A percentile compares a stretch with the other conserved stretches of the same genome.
phyloP scores from a whole-genome alignment of 805 yeast species.

The Torulaspora maleeae region DNA sequence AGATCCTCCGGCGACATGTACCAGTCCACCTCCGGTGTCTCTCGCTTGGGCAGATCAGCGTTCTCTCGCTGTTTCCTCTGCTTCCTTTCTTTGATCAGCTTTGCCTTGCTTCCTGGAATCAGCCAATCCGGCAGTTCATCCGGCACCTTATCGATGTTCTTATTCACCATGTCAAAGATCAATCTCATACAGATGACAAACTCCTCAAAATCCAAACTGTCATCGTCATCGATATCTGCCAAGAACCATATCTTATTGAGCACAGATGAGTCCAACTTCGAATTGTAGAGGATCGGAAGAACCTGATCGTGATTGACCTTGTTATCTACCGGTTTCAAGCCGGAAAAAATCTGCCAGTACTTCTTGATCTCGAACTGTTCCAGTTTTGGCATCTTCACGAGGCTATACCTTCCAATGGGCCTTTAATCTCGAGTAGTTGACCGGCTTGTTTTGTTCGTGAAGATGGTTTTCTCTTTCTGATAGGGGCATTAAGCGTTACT shows the following conservation, averaged over 20 bases:
- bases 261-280: constrained; percentile 73
- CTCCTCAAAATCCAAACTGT: constrained; percentile 90
- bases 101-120: constrained; percentile 83
- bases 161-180: constrained; percentile 86
- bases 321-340: constrained; percentile 75
- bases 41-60: constrained; percentile 23
- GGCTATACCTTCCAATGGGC: background rate
- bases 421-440: background rate
- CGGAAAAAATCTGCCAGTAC: constrained; percentile 96
- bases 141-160: constrained; percentile 59
- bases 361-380: constrained; percentile 96
- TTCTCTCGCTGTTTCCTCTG: constrained; percentile 45
- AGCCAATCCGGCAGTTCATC: constrained; percentile 81
- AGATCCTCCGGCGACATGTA: constrained; percentile 89
- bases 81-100: constrained; percentile 75
- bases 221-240: constrained; percentile 90
- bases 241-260: constrained; percentile 85
- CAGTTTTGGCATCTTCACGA: constrained; percentile 49
- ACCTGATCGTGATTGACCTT: constrained; percentile 82
- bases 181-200: constrained; percentile 96
- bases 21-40: constrained; percentile 68
- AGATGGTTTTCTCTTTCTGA: background rate
- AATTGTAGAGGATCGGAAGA: constrained; percentile 80
- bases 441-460: no score
- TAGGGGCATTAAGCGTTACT: constrained; percentile 3